Evolutionary conservation across 345 rosid species (phyloP), one percentile per base, ranked within the genome.

Genomic region (Sonneratia alba): DNA sequence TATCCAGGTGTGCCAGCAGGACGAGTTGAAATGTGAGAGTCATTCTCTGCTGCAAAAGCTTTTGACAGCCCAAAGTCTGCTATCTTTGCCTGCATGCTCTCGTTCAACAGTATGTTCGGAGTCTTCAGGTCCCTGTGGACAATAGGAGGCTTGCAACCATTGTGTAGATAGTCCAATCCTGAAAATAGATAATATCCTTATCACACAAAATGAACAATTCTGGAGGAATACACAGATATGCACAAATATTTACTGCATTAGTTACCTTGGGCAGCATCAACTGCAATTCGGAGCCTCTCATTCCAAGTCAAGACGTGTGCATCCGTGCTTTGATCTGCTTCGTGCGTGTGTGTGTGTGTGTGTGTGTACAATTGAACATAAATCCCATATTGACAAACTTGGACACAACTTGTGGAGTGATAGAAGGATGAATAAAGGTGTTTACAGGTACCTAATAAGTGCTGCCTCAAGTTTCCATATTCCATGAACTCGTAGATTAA

Each of bases 401-500:
- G 16, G 21, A 3, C 19, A 8, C 19, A 49, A 13, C 9, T 49
- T 49, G 56, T 49, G 56, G 56, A 53, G 18, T 32, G 61, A 61
- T 11, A 16, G 15, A 47, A 53, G 59, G 59, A 18, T 18, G 18
- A 47, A 13, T 34, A 22, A 6, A 32, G 13, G 40, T 0, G 27
- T 53, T 7, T 53, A 9, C 18, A 56, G 9, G 43, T 45, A 83
- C 83, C 82, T 74, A 55, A 76, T 16, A 83, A 55, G 57, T 79
- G 78, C 36, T 83, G 78, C 73, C 72, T 68, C 63, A 88, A 77
- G 76, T 84, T 82, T 70, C 92, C 92, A 72, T 75, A 74, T 0
- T 85, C 87, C 93, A 89, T 85, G 79, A 68, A 85, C 79, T 82
- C 90, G 62, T 87, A 87, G 24, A 88, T 72, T n/a, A 86, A 72